Conservation (phyloP, 192 early-diverging fungal genomes). For the Obelidium mucronatum region DNA sequence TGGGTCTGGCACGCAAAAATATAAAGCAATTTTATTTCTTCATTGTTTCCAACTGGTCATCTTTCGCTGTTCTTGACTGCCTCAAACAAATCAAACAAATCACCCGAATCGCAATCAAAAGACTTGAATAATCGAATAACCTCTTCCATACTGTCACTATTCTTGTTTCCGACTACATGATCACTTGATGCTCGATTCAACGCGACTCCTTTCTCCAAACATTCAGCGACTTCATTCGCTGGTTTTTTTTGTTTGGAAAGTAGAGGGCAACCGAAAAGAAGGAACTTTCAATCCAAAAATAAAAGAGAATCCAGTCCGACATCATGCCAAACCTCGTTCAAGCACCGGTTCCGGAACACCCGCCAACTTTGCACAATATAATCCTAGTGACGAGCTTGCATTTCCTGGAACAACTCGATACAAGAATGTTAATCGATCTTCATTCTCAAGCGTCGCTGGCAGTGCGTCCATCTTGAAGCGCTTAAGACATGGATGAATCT, state of each 20-base stretch:
- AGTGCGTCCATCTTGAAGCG: constrained; percentile 68
- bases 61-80: not conserved
- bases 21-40: too few relatives aligned
- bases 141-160: constrained; percentile 18
- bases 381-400: constrained; percentile 47
- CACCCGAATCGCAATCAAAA: constrained; percentile 33
- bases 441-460: constrained; percentile 38
- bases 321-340: constrained; percentile 40
- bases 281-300: not conserved
- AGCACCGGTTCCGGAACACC: constrained; percentile 46
- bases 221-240: constrained; percentile 39
- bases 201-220: constrained; percentile 26
- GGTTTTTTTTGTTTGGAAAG: not conserved
- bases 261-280: not conserved
- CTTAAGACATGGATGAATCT: constrained; percentile 45
- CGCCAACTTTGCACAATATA: constrained; percentile 57
- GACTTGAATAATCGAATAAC: constrained; percentile 24
- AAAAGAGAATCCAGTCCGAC: not conserved
- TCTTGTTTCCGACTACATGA: too few relatives aligned
- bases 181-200: too few relatives aligned
- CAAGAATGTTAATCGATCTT: constrained; percentile 64
- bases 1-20: too few relatives aligned
- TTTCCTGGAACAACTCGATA: constrained; percentile 60
- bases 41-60: too few relatives aligned
- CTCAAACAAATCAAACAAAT: constrained; percentile 6